Conservation (phyloP, 768 basidiomycete genomes). For the Mycena capillaripes region DNA sequence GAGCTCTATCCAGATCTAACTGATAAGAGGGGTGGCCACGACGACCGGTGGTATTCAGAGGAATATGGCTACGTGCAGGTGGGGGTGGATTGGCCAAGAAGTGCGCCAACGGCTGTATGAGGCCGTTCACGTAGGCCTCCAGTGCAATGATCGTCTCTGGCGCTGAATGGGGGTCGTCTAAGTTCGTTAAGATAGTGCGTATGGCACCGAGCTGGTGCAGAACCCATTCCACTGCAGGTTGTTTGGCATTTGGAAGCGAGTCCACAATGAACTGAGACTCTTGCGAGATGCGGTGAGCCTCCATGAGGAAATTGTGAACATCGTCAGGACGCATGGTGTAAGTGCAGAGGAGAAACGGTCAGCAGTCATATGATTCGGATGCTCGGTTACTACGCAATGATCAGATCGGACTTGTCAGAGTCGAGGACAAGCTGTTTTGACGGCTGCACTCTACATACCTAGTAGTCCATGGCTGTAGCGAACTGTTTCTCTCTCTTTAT, state of each 20-base stretch:
- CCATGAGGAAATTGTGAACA: conserved; percentile 2
- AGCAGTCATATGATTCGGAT: no score
- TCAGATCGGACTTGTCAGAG: no score
- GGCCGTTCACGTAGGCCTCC: background rate
- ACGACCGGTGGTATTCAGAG: background rate
- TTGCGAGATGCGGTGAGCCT: background rate
- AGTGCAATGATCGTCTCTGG: background rate
- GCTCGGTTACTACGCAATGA: no score
- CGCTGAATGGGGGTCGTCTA: conserved; percentile 15
- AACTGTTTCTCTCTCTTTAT: no score
- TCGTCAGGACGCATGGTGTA: background rate
- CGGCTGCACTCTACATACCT: no score
- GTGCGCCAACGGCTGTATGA: background rate
- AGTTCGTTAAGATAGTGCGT: conserved; percentile 1
- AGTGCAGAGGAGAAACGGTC: no score
- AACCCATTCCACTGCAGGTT: conserved; percentile 19
- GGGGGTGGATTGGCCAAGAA: conserved; percentile 22
- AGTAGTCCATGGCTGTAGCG: no score
- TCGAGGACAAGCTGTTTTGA: no score
- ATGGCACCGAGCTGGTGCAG: conserved; percentile 29
- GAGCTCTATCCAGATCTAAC: conserved; percentile 6
- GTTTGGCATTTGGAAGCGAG: conserved; percentile 31
- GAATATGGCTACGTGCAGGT: background rate
- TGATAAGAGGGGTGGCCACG: conserved; percentile 9
- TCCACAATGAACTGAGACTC: background rate